phyloP scores from a whole-genome alignment of 2,329 filamentous ascomycete genomes.

The Colletotrichum falcatum region DNA sequence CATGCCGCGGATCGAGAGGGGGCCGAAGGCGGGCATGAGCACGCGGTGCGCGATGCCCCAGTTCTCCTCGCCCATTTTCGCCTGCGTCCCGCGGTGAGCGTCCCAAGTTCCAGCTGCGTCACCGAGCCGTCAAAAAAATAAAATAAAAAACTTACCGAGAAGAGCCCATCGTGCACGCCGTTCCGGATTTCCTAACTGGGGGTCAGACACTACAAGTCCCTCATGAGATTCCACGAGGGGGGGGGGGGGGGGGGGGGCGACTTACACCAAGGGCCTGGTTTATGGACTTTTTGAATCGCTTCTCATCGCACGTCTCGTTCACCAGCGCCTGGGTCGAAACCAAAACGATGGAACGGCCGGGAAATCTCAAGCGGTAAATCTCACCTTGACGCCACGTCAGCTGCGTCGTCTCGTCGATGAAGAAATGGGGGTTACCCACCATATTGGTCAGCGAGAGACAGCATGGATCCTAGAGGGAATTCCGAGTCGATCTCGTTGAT shows the following conservation, averaged over 20 bases:
- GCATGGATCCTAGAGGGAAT: conserved; percentile 67
- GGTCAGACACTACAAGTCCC: background rate
- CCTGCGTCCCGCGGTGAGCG: conserved; percentile 15
- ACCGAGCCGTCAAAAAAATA: background rate
- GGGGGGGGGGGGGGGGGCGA: too few species aligned
- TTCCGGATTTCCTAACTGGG: conserved; percentile 64
- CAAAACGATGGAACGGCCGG: conserved; percentile 61
- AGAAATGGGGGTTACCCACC: conserved; percentile 56
- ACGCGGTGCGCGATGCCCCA: conserved; percentile 70
- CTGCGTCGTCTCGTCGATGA: background rate
- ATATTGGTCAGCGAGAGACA: conserved; percentile 72
- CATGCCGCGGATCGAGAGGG: conserved; percentile 72
- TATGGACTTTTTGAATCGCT: conserved; percentile 71
- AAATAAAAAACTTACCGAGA: conserved; percentile 38
- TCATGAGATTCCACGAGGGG: background rate
- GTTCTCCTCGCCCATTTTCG: conserved; percentile 40
- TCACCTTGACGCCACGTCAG: conserved; percentile 56
- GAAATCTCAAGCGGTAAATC: conserved; percentile 69
- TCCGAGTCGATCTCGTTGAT: conserved; percentile 70
- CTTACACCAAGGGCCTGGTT: conserved; percentile 55
- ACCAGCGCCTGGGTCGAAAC: conserved; percentile 66
- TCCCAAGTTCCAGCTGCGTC: background rate
- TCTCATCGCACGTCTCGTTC: conserved; percentile 74
- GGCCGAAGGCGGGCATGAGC: conserved; percentile 77
- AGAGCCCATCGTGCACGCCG: conserved; percentile 58